phyloP scores from a whole-genome alignment of 2,329 filamentous ascomycete genomes.

The Fusarium musae region DNA sequence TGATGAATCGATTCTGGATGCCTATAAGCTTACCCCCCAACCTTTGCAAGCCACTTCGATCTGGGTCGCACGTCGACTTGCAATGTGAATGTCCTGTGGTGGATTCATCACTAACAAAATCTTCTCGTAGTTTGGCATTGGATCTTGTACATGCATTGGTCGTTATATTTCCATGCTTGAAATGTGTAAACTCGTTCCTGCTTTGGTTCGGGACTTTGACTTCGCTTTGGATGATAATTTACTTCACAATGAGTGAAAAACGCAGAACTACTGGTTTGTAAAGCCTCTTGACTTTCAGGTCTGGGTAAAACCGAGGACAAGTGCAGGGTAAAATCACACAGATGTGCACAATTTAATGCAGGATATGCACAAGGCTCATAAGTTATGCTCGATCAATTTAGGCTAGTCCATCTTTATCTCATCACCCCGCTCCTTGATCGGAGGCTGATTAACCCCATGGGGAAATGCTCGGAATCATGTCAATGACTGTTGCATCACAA shows the following conservation, averaged over 20 bases:
- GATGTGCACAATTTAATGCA: neutral
- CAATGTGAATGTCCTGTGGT: fast-evolving
- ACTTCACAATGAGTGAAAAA: neutral
- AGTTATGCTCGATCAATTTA: neutral
- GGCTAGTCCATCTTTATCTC: neutral
- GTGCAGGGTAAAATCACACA: neutral
- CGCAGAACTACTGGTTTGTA: neutral
- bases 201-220: neutral
- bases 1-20: neutral
- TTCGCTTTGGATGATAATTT: neutral
- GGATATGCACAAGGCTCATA: neutral
- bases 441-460: slow-evolving; percentile 19
- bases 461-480: slow-evolving; percentile 31
- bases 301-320: neutral
- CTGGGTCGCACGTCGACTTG: neutral
- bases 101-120: neutral
- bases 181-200: neutral
- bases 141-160: too few species aligned
- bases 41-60: fast-evolving
- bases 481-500: neutral
- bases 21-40: neutral
- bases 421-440: neutral
- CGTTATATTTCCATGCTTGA: neutral
- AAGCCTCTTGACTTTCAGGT: neutral
- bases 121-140: too few species aligned